phyloP scores from a whole-genome alignment of 495 filamentous ascomycete species.

The Penicillium herquei region DNA sequence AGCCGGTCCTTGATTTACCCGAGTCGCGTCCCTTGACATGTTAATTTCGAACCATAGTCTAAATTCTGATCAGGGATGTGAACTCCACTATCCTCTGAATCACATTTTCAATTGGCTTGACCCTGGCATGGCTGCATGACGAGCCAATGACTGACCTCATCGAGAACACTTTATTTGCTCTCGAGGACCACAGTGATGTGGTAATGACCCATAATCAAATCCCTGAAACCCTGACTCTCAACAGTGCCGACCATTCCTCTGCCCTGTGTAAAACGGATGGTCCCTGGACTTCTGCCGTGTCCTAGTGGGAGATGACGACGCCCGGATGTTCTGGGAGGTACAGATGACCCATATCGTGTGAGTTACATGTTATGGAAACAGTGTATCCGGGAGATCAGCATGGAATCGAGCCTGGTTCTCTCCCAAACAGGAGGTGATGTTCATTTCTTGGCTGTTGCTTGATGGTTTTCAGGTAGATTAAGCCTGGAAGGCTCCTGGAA shows the following conservation, averaged over 20 bases:
- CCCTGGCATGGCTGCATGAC: too few relatives aligned
- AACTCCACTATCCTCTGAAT: neutral
- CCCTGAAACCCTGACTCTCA: neutral
- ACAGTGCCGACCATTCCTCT: neutral
- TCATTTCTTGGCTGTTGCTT: neutral
- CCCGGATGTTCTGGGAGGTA: neutral
- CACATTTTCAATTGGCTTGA: too few relatives aligned
- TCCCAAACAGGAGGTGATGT: conserved; percentile 3
- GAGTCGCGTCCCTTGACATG: neutral
- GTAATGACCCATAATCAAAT: too few relatives aligned
- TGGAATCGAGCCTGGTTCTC: neutral
- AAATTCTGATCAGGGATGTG: neutral
- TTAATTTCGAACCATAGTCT: neutral
- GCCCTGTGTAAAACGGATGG: neutral
- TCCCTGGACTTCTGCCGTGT: neutral
- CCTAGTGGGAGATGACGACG: neutral
- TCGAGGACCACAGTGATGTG: neutral
- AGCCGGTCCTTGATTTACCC: conserved; percentile 16
- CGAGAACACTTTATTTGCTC: neutral
- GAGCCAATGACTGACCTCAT: neutral
- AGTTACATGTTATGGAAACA: conserved; percentile 10
- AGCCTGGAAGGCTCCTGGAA: neutral
- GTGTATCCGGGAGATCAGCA: conserved; percentile 15
- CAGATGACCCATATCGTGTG: neutral
- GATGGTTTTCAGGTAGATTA: neutral